A percentile compares a stretch with the other conserved stretches of the same genome.
These are phyloP conservation scores for Xanthoconium stramineum DNA, from an alignment of 768 basidiomycete species.

Conservation along the genomic window DNA sequence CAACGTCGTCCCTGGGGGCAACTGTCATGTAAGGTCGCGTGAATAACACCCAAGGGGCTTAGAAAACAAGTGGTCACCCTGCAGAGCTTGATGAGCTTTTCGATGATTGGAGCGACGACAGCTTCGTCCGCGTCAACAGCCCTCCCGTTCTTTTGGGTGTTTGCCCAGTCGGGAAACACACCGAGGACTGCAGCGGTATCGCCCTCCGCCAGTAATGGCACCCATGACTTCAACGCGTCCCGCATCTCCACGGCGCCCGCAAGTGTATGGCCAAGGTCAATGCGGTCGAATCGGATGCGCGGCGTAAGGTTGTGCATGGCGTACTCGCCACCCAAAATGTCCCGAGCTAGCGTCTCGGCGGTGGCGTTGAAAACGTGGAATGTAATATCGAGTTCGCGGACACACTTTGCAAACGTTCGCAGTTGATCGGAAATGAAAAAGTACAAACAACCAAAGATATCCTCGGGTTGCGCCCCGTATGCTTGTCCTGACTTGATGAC, in stretches of 20 bases:
- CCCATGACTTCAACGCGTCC: slow-evolving; percentile 35
- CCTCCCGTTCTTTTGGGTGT: slow-evolving; percentile 5
- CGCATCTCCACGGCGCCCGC: slow-evolving; percentile 34
- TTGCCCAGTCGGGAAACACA: slow-evolving; percentile 42
- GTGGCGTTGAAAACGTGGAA: slow-evolving; percentile 36
- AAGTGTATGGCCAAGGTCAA: slow-evolving; percentile 40
- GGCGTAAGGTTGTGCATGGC: slow-evolving; percentile 24
- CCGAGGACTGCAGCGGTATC: slow-evolving; percentile 35
- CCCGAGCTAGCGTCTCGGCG: slow-evolving; percentile 37
- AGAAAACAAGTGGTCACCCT: slow-evolving; percentile 14
- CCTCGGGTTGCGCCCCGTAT: slow-evolving; percentile 36
- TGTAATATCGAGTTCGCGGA: slow-evolving; percentile 34
- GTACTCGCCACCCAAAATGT: slow-evolving; percentile 27
- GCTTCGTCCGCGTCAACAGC: slow-evolving; percentile 13
- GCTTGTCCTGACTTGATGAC: slow-evolving; percentile 37
- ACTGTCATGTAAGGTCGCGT: slow-evolving; percentile 8
- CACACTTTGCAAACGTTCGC: slow-evolving; percentile 34
- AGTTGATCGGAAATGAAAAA: slow-evolving; percentile 42
- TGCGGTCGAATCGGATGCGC: slow-evolving; percentile 38
- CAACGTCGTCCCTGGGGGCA: slow-evolving; percentile 10
- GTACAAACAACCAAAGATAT: slow-evolving; percentile 48
- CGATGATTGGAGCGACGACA: slow-evolving; percentile 11
- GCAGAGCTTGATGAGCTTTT: slow-evolving; percentile 11
- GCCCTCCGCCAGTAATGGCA: slow-evolving; percentile 31
- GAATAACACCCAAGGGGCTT: background rate